Percentiles rank a stretch among this genome's conserved stretches.
Conservation (phyloP, 805 yeast genomes). For the Wickerhamiella brachini region DNA sequence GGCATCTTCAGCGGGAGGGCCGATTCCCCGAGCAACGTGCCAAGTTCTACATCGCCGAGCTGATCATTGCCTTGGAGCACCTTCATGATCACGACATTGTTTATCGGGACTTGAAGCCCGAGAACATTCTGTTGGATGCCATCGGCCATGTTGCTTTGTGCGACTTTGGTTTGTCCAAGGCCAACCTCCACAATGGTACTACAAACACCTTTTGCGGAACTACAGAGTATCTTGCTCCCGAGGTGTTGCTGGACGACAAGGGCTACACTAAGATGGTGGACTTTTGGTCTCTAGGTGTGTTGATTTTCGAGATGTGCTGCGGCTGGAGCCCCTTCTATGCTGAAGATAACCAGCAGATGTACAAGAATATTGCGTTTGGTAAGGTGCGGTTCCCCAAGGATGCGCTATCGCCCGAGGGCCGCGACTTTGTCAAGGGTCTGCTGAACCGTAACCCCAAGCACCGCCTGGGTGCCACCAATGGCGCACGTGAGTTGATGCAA, state of each 20-base stretch:
- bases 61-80: constrained; percentile 85
- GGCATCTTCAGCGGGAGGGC: constrained; percentile 96
- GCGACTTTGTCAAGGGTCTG: constrained; percentile 89
- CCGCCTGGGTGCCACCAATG: constrained; percentile 80
- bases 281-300: constrained; percentile 95
- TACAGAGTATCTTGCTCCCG: constrained; percentile 96
- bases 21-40: constrained; percentile 88
- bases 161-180: constrained; percentile 94
- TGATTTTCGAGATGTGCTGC: constrained; percentile 97
- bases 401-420: constrained; percentile 81
- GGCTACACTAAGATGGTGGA: constrained; percentile 99
- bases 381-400: constrained; percentile 96
- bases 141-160: constrained; percentile 95
- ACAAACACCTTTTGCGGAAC: constrained; percentile 98
- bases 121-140: constrained; percentile 86
- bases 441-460: constrained; percentile 93
- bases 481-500: constrained; percentile 81
- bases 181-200: constrained; percentile 65
- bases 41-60: constrained; percentile 91
- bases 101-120: constrained; percentile 94
- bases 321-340: constrained; percentile 99
- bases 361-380: constrained; percentile 96
- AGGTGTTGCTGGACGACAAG: constrained; percentile 82
- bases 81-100: constrained; percentile 92
- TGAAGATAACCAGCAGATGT: constrained; percentile 96